A percentile compares a stretch with the other conserved stretches of the same genome.
phyloP scores from a whole-genome alignment of 2,329 filamentous ascomycete species.

The Orbilia javanica region DNA sequence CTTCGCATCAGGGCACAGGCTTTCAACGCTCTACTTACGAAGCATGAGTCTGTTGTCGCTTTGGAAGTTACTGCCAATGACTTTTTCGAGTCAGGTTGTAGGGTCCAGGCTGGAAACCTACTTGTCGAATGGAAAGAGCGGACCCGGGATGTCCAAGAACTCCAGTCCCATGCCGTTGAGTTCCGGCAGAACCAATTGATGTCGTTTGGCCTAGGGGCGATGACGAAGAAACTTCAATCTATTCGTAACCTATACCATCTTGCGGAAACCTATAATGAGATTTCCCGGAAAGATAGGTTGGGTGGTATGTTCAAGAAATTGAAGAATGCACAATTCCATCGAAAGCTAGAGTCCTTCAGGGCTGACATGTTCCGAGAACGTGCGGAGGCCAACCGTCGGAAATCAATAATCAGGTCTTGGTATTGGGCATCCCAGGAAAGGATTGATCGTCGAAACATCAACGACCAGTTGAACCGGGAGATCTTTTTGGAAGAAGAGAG shows the following conservation, averaged over 20 bases:
- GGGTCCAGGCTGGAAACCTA: constrained; percentile 36
- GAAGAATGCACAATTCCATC: constrained; percentile 44
- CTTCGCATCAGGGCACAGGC: constrained; percentile 35
- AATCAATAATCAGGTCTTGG: constrained; percentile 42
- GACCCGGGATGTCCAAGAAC: constrained; percentile 13
- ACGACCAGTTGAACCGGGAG: constrained; percentile 51
- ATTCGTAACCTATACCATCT: constrained; percentile 47
- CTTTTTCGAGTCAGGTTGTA: constrained; percentile 51
- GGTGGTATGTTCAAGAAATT: constrained; percentile 37
- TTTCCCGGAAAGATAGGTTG: constrained; percentile 47
- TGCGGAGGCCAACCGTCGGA: constrained; percentile 37
- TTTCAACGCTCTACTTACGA: constrained; percentile 34
- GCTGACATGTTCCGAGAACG: constrained; percentile 49
- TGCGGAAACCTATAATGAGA: constrained; percentile 53
- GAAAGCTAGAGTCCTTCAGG: constrained; percentile 40
- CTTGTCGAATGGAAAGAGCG: constrained; percentile 35
- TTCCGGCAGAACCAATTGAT: constrained; percentile 31
- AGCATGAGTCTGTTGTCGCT: constrained; percentile 21
- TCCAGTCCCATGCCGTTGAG: constrained; percentile 29
- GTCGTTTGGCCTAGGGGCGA: constrained; percentile 9
- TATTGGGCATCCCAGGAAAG: constrained; percentile 36
- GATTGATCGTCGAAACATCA: constrained; percentile 34
- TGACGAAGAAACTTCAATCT: constrained; percentile 36
- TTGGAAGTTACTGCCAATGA: constrained; percentile 36
- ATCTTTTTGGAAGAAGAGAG: constrained; percentile 40